These are phyloP conservation scores for Paspalum notatum DNA, from an alignment of 176 grass and related monocot genomes.

Conservation along the genomic window DNA sequence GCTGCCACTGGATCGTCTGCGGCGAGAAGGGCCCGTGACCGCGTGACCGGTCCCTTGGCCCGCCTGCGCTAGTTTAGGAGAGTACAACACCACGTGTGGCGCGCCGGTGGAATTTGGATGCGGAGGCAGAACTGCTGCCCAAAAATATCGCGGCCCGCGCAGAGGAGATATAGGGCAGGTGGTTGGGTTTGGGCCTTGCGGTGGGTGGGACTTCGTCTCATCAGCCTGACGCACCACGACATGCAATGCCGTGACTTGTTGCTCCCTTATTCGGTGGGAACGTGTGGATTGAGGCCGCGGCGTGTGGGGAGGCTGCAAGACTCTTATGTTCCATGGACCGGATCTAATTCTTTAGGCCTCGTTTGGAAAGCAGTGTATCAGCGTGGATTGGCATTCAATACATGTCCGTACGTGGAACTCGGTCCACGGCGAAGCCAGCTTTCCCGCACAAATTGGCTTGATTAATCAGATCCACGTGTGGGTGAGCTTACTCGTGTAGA, in stretches of 20 bases:
- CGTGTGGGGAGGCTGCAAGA: no score
- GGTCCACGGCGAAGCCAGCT: no score
- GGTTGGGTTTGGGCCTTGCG: background rate
- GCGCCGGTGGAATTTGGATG: background rate
- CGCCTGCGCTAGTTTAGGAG: background rate
- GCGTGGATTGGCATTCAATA: no score
- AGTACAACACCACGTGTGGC: slow-evolving; percentile 14
- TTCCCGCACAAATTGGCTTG: no score
- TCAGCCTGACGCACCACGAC: background rate
- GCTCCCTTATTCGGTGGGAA: background rate
- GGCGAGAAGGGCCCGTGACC: slow-evolving; percentile 29
- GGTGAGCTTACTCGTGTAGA: no score
- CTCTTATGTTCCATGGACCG: no score
- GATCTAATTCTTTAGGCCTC: no score
- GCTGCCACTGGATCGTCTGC: slow-evolving; percentile 32
- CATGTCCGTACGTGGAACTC: no score
- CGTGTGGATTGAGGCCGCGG: no score
- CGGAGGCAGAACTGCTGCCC: background rate
- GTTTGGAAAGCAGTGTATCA: no score
- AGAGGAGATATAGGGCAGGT: slow-evolving; percentile 1
- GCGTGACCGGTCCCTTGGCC: slow-evolving; percentile 18
- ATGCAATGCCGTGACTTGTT: slow-evolving; percentile 1
- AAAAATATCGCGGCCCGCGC: slow-evolving; percentile 9
- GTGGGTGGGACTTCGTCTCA: background rate
- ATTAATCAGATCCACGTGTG: no score